These are phyloP conservation scores for Puccinia coronata DNA, from an alignment of 1,284 basidiomycete genomes.

Conservation along the genomic window DNA sequence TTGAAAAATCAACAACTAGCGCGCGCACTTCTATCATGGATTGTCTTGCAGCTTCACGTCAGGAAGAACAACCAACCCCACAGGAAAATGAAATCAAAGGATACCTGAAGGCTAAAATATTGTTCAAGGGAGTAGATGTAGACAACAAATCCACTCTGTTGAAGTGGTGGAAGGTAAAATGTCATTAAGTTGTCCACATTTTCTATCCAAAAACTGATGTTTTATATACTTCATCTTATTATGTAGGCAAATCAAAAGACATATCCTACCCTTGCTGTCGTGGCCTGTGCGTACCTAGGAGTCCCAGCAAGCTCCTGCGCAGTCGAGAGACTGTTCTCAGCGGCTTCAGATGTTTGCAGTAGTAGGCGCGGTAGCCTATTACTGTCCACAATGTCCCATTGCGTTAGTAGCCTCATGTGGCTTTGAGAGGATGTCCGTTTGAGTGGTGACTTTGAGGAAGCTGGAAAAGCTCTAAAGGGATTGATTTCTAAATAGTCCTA, in stretches of 20 bases:
- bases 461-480: too few relatives aligned
- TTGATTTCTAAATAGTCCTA: too few relatives aligned
- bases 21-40: neutral
- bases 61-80: too few relatives aligned
- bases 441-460: too few relatives aligned
- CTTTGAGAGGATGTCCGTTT: neutral
- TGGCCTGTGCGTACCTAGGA: neutral
- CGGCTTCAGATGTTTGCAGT: too few relatives aligned
- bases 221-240: too few relatives aligned
- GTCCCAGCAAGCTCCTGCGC: too few relatives aligned
- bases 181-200: neutral
- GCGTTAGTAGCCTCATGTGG: too few relatives aligned
- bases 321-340: too few relatives aligned
- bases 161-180: conserved; percentile 26
- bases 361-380: neutral
- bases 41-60: neutral
- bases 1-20: neutral
- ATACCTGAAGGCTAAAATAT: neutral
- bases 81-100: neutral
- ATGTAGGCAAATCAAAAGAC: too few relatives aligned
- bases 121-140: neutral
- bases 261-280: neutral
- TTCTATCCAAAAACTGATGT: neutral
- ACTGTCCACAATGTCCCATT: neutral
- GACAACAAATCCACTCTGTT: neutral